Conservation (phyloP, 106 monocot species). For the Allium sativum region DNA sequence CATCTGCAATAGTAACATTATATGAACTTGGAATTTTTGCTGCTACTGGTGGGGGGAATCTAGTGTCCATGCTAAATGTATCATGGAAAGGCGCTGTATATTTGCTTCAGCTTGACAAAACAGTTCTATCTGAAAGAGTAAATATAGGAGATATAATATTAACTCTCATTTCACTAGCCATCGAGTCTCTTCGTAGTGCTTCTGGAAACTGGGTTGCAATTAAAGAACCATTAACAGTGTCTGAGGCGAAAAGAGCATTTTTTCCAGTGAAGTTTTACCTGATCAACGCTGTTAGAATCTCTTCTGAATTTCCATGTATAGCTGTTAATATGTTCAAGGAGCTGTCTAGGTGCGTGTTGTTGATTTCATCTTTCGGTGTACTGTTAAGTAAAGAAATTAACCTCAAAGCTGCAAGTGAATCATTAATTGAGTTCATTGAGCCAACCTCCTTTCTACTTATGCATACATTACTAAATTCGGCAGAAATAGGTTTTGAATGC, state of each 20-base stretch:
- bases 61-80: slow-evolving; percentile 64
- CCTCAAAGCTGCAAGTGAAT: slow-evolving; percentile 68
- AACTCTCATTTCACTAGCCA: slow-evolving; percentile 57
- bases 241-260: slow-evolving; percentile 81
- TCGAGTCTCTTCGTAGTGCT: slow-evolving; percentile 49
- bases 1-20: slow-evolving; percentile 35
- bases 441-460: slow-evolving; percentile 74
- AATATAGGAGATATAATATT: slow-evolving; percentile 53
- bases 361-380: slow-evolving; percentile 48
- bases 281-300: slow-evolving; percentile 85
- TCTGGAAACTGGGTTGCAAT: slow-evolving; percentile 43
- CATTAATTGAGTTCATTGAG: slow-evolving; percentile 56
- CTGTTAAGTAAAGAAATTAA: slow-evolving; percentile 43
- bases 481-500: slow-evolving; percentile 26
- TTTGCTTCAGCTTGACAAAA: slow-evolving; percentile 73
- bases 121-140: slow-evolving; percentile 46
- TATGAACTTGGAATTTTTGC: slow-evolving; percentile 73
- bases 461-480: slow-evolving; percentile 47
- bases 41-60: slow-evolving; percentile 76
- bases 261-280: slow-evolving; percentile 90
- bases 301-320: slow-evolving; percentile 65
- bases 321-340: slow-evolving; percentile 34
- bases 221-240: slow-evolving; percentile 14
- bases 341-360: slow-evolving; percentile 43
- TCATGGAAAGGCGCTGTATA: slow-evolving; percentile 97